Conservation (phyloP, 2,329 filamentous ascomycete genomes). For the Elsinoe ampelina region DNA sequence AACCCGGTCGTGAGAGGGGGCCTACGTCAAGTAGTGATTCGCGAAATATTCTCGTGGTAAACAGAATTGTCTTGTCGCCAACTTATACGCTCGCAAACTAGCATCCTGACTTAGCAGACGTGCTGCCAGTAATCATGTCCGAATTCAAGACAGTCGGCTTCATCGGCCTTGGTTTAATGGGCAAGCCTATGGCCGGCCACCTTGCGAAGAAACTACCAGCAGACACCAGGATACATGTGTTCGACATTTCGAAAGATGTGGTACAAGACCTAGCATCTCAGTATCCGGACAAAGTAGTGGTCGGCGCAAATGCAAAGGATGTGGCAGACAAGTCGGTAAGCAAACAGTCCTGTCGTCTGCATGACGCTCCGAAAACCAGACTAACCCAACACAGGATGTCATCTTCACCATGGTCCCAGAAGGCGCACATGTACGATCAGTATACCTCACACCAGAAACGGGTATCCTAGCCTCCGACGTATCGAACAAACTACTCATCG, state of each 20-base stretch:
- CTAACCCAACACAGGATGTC: too few relatives aligned
- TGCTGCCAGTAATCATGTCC: background rate
- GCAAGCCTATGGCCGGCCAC: slow-evolving; percentile 44
- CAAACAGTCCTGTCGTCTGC: background rate
- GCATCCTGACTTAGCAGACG: slow-evolving; percentile 18
- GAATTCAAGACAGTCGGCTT: slow-evolving; percentile 33
- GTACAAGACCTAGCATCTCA: slow-evolving; percentile 36
- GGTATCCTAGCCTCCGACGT: slow-evolving; percentile 37
- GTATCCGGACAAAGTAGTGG: slow-evolving; percentile 32
- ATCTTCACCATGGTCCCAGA: slow-evolving; percentile 48
- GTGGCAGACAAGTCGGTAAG: slow-evolving; percentile 43
- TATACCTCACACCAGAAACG: slow-evolving; percentile 39
- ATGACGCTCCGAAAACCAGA: background rate
- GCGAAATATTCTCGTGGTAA: background rate
- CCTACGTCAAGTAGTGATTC: background rate
- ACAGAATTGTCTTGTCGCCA: too few relatives aligned
- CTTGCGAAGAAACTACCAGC: slow-evolving; percentile 39
- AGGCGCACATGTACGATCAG: slow-evolving; percentile 41
- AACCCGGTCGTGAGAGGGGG: too few relatives aligned
- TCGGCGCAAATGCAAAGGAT: slow-evolving; percentile 36
- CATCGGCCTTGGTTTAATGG: slow-evolving; percentile 49
- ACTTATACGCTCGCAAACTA: background rate
- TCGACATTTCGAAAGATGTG: slow-evolving; percentile 38
- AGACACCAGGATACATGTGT: slow-evolving; percentile 38
- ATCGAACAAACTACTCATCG: slow-evolving; percentile 40